These are phyloP conservation scores for Echeveria elegans DNA, from an alignment of 164 flowering plant species.

Conservation along the genomic window DNA sequence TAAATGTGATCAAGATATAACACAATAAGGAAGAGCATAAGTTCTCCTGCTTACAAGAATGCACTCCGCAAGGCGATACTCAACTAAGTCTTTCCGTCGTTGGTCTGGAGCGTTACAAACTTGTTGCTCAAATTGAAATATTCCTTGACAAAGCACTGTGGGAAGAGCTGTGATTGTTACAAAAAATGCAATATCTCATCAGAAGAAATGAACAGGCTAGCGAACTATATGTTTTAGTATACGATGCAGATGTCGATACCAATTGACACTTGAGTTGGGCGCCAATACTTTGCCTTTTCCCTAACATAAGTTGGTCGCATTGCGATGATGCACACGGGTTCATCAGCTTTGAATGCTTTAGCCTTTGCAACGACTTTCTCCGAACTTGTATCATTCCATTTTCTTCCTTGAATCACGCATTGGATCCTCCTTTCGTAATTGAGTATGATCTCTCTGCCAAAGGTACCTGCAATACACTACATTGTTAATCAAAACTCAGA, in stretches of 20 bases:
- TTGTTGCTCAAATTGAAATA: background rate
- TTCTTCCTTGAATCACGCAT: slow-evolving; percentile 1
- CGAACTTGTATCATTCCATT: background rate
- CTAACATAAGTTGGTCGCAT: background rate
- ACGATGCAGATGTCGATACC: background rate
- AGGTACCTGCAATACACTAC: background rate
- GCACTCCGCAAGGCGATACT: background rate
- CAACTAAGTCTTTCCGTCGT: background rate
- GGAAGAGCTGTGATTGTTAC: background rate
- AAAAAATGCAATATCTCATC: background rate
- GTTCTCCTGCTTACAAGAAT: too few species aligned
- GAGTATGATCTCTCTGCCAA: background rate
- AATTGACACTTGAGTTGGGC: background rate
- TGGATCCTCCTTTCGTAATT: background rate
- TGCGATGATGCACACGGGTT: background rate
- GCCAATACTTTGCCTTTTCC: background rate
- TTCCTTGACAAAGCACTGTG: background rate
- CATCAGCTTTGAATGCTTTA: background rate
- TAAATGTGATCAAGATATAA: too few species aligned
- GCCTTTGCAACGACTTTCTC: background rate
- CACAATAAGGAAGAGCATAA: too few species aligned
- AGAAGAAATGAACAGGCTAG: background rate
- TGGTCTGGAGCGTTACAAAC: background rate
- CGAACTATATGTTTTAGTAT: background rate
- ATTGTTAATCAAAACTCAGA: background rate